These are phyloP conservation scores for Fusarium buxicola DNA, from an alignment of 2,329 filamentous ascomycete genomes.

Conservation along the genomic window DNA sequence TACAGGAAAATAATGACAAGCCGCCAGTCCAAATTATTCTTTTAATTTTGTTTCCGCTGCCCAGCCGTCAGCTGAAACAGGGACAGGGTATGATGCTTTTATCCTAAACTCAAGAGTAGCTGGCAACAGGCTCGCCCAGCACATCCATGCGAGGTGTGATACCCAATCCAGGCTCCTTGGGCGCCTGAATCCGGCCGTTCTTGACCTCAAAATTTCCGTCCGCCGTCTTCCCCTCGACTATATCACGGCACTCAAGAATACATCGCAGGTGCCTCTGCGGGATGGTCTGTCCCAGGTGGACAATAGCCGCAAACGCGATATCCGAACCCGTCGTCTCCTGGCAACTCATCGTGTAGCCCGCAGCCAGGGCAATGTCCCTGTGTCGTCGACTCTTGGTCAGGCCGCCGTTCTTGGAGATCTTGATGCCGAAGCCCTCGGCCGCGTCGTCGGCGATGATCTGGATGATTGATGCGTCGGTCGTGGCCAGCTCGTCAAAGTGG, in stretches of 20 bases:
- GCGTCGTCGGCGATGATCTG: conserved; percentile 34
- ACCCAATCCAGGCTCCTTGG: conserved; percentile 26
- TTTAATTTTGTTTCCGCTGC: too few species aligned
- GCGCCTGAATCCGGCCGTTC: conserved; percentile 26
- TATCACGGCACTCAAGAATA: conserved; percentile 33
- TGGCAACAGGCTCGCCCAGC: conserved; percentile 30
- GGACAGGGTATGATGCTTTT: too few species aligned
- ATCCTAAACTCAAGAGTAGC: conserved; percentile 12
- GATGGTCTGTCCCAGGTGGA: conserved; percentile 33
- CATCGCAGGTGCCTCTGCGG: conserved; percentile 29
- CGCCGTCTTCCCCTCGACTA: conserved; percentile 29
- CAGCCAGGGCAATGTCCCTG: conserved; percentile 33
- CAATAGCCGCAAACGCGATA: conserved; percentile 35
- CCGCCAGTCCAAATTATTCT: too few species aligned
- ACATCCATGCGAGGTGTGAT: conserved; percentile 30
- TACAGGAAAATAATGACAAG: too few species aligned
- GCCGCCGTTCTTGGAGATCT: conserved; percentile 39
- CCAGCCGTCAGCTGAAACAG: too few species aligned
- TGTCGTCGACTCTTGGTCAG: conserved; percentile 30
- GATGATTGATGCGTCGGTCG: conserved; percentile 23
- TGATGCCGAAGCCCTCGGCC: conserved; percentile 32
- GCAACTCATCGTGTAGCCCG: conserved; percentile 34
- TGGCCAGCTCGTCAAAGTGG: conserved; percentile 34
- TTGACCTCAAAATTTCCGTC: conserved; percentile 31
- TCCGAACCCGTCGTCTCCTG: conserved; percentile 34